Conservation (phyloP, 1,139 yeast species). For the Meyerozyma guilliermondii region DNA sequence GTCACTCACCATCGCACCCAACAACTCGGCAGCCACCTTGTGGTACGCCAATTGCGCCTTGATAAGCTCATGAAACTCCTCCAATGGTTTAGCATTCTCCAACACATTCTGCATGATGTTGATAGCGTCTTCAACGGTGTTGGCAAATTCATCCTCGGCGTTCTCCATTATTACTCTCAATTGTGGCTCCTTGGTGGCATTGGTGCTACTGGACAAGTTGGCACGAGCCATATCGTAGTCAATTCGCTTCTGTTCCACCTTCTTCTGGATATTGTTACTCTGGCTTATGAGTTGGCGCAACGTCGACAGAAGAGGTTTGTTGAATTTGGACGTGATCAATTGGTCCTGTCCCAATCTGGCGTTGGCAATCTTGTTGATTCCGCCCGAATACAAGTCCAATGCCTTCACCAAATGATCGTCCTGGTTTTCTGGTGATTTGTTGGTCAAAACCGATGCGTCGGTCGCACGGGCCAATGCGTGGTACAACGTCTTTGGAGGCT, state of each 20-base stretch:
- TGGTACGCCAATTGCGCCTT: conserved; percentile 83
- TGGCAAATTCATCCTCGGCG: conserved; percentile 87
- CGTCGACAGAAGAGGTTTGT: conserved; percentile 60
- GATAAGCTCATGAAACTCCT: conserved; percentile 64
- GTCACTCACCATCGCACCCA: conserved; percentile 62
- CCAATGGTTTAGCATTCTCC: conserved; percentile 67
- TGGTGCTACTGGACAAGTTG: conserved; percentile 56
- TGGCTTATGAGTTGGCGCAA: conserved; percentile 60
- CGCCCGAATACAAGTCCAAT: conserved; percentile 40
- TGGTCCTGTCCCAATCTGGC: conserved; percentile 83
- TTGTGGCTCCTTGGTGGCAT: conserved; percentile 71
- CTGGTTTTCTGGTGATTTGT: conserved; percentile 35
- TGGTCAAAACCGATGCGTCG: conserved; percentile 43
- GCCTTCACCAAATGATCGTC: conserved; percentile 38
- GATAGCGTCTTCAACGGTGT: conserved; percentile 86
- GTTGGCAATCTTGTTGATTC: conserved; percentile 64
- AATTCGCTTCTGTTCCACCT: conserved; percentile 74
- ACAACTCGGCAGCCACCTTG: conserved; percentile 67
- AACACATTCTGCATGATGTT: conserved; percentile 79
- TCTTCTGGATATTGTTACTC: conserved; percentile 66
- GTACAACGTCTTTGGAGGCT: conserved; percentile 77
- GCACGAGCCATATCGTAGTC: conserved; percentile 78
- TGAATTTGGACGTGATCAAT: conserved; percentile 64
- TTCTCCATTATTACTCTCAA: conserved; percentile 76
- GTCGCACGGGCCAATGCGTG: conserved; percentile 83